Evolutionary conservation across 805 yeast genomes (phyloP), one percentile per base, ranked within the genome.

Genomic region (Huiozyma naganishii): DNA sequence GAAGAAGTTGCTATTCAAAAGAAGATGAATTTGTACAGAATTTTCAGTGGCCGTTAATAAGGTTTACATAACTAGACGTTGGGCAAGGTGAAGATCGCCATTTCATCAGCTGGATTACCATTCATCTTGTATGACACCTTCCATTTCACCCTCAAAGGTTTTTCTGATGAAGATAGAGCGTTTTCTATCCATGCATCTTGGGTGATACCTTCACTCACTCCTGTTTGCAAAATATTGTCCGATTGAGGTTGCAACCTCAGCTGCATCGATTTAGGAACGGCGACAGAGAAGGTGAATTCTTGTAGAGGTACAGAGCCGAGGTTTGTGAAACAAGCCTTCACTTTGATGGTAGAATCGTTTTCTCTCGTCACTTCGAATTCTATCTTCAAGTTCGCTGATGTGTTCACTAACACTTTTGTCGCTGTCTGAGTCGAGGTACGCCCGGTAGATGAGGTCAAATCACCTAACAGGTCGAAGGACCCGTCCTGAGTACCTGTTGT

Each of bases 141-240:
- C 90, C 89, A 86, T 61, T 85, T 82, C 46, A 86, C 69, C 61
- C 83, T 84, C 51, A 82, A 61, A n/a, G 68, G 65, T 10, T 62
- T 60, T 5, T 47, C 34, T 4, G 58, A 43, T 27, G 67, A 71
- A 32, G 63, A 59, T 1, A 45, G 17, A 0, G 67, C 66, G 34
- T 60, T 61, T 30, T 61, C 66, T 32, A 72, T 54, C 44, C 48
- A 53, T 7, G 60, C 59, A 30, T 48, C 68, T 61, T 84, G 92
- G 5, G 67, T 61, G 12, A 82, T 67, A 6, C 78, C 78, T 43
- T 73, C 69, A 32, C 58, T 61, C 39, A 66, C 68, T 43, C 68
- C 69, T 2, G 76, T 71, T 45, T 69, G 68, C n/a, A 84, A 54
- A 29, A 60, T 54, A 44, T 73, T 76, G 42, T 75, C 71, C 7